Evolutionary conservation across 2,329 filamentous ascomycete species (phyloP).

Genomic region (Rosellinia necatrix): DNA sequence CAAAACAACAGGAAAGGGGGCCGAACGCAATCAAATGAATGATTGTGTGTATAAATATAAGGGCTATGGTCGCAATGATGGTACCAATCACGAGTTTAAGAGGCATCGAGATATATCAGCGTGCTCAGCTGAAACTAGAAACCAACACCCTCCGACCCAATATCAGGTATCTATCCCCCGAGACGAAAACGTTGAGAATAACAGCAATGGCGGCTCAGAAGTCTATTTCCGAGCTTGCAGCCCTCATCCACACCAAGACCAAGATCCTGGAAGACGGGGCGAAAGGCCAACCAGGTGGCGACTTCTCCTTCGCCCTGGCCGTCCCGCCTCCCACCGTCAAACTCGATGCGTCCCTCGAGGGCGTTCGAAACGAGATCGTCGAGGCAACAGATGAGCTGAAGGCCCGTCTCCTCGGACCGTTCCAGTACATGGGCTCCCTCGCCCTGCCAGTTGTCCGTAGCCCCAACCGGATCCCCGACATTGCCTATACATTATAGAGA

Average conservation of each 20-base stretch:
- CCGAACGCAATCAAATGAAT: neutral
- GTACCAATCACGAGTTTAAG: neutral
- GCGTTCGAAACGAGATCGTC: slow-evolving; percentile 26
- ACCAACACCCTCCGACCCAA: neutral
- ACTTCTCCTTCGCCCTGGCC: slow-evolving; percentile 33
- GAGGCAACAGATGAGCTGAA: slow-evolving; percentile 35
- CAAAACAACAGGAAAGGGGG: neutral
- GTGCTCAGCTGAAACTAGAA: neutral
- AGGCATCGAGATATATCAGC: neutral
- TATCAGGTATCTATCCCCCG: neutral
- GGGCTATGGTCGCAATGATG: neutral
- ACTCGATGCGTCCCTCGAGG: slow-evolving; percentile 24
- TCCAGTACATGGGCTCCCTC: slow-evolving; percentile 26
- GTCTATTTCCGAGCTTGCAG: slow-evolving; percentile 34
- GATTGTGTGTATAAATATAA: neutral
- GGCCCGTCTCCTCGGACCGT: slow-evolving; percentile 30
- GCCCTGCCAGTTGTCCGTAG: slow-evolving; percentile 27
- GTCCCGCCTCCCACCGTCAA: slow-evolving; percentile 11
- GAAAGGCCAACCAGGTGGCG: slow-evolving; percentile 27
- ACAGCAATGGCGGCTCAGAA: slow-evolving; percentile 30
- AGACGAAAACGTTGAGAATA: neutral
- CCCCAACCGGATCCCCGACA: neutral
- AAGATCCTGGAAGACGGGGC: slow-evolving; percentile 26
- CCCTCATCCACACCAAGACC: slow-evolving; percentile 29
- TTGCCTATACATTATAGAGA: neutral